Conservation (phyloP, 371 early-diverging fungal genomes). For the Mucor saturninus region DNA sequence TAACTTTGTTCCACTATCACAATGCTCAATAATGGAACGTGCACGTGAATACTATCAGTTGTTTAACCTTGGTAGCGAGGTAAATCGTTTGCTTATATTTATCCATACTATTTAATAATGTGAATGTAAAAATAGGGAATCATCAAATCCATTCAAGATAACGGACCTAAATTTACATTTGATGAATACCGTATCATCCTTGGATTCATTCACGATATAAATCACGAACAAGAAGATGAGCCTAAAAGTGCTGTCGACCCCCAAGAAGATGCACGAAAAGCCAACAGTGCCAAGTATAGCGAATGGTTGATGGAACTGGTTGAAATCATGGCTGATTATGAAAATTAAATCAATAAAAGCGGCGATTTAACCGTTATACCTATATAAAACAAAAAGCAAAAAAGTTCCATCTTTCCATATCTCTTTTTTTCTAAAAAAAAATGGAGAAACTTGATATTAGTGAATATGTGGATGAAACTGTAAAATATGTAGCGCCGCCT, state of each 20-base stretch:
- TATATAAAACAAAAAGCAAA: not conserved
- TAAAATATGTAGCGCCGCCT: slow-evolving; percentile 22
- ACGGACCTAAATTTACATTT: slow-evolving; percentile 51
- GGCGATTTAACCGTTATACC: not conserved
- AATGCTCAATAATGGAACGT: slow-evolving; percentile 69
- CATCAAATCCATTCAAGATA: slow-evolving; percentile 46
- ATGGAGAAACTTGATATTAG: slow-evolving; percentile 3
- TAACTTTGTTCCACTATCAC: slow-evolving; percentile 71
- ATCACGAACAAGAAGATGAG: slow-evolving; percentile 32
- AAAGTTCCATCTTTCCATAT: not conserved
- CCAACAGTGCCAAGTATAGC: slow-evolving; percentile 35
- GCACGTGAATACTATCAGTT: slow-evolving; percentile 79
- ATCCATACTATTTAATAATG: not conserved
- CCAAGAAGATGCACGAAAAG: slow-evolving; percentile 15
- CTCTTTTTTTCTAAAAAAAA: not conserved
- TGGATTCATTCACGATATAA: slow-evolving; percentile 48
- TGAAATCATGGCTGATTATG: slow-evolving; percentile 52
- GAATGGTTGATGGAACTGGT: slow-evolving; percentile 54
- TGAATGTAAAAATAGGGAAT: slow-evolving; percentile 25
- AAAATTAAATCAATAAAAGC: slow-evolving; percentile 22
- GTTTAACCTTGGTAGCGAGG: slow-evolving; percentile 64
- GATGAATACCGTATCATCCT: slow-evolving; percentile 56
- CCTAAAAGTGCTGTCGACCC: slow-evolving; percentile 13
- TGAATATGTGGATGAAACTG: slow-evolving; percentile 20
- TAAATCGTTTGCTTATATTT: slow-evolving; percentile 27